Evolutionary conservation across 805 yeast species (phyloP).

Genomic region (Ascoidea tarda): DNA sequence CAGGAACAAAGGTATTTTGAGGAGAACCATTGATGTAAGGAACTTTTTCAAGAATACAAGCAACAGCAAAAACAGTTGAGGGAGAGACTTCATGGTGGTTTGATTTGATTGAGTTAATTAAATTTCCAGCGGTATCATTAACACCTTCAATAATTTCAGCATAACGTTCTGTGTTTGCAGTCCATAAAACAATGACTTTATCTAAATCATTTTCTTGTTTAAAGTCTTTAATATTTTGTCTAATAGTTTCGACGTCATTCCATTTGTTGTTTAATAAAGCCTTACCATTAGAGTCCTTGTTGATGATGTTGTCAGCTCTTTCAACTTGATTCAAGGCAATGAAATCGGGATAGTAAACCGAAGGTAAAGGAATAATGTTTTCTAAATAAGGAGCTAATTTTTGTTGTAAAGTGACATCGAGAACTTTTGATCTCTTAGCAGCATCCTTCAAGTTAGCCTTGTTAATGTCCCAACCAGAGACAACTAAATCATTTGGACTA

Average conservation of each 20-base stretch:
- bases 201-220: conserved; percentile 61
- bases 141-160: conserved; percentile 66
- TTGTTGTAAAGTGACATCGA: conserved; percentile 73
- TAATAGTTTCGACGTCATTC: conserved; percentile 78
- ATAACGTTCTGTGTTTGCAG: conserved; percentile 94
- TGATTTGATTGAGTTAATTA: conserved; percentile 55
- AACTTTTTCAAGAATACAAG: conserved; percentile 73
- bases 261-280: conserved; percentile 54
- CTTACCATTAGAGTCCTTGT: conserved; percentile 29
- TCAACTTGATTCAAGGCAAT: conserved; percentile 90
- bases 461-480: conserved; percentile 93
- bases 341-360: conserved; percentile 90
- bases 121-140: conserved; percentile 77
- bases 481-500: conserved; percentile 78
- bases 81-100: conserved; percentile 83
- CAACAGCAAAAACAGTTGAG: conserved; percentile 89
- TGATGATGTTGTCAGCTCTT: conserved; percentile 79
- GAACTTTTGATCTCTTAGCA: conserved; percentile 73
- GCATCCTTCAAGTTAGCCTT: conserved; percentile 58
- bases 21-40: conserved; percentile 96
- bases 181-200: conserved; percentile 86
- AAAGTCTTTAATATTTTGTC: conserved; percentile 72
- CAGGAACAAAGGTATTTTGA: conserved; percentile 95
- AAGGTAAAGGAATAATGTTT: conserved; percentile 56
- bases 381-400: conserved; percentile 54